A percentile compares a stretch with the other conserved stretches of the same genome.
These are phyloP conservation scores for bread wheat (Triticum aestivum) DNA, from an alignment of 176 grass and related monocot species.

Conservation along the genomic window IWGSC_CS_RefSeq_v2.1 NC_057808.1:522463029-522463528, in stretches of 20 bases:
- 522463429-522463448: neutral
- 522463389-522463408: neutral
- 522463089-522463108: neutral
- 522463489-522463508: no score
- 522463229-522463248: slow-evolving; percentile 38
- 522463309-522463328: neutral
- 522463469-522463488: neutral
- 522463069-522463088: neutral
- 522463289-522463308: neutral
- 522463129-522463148: slow-evolving; percentile 34
- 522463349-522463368: neutral
- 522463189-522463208: slow-evolving; percentile 35
- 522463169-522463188: slow-evolving; percentile 39
- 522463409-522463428: neutral
- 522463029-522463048: slow-evolving; percentile 33
- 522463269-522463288: neutral
- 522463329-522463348: neutral
- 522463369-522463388: neutral
- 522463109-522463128: no score
- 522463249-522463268: neutral
- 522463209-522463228: slow-evolving; percentile 39
- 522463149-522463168: slow-evolving; percentile 44
- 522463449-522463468: neutral
- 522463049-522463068: neutral
- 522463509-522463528: neutral